These are phyloP conservation scores for Apophysomyces ossiformis DNA, from an alignment of 371 early-diverging fungal species.

Conservation along the genomic window DNA sequence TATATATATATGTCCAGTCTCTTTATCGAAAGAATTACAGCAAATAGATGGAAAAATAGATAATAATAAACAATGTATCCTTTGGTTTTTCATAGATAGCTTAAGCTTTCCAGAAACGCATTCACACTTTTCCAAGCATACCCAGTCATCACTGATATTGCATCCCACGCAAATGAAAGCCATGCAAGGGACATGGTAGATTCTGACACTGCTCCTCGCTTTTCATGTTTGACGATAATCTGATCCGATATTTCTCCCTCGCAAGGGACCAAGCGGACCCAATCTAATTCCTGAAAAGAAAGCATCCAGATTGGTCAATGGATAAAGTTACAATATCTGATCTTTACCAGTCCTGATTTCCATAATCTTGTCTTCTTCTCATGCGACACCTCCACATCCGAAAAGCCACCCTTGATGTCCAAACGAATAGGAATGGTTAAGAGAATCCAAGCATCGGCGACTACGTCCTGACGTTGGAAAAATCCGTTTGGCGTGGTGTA, in stretches of 20 bases:
- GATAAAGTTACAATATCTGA: background rate
- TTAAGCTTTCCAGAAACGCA: background rate
- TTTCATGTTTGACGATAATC: background rate
- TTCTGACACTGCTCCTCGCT: background rate
- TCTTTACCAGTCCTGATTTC: conserved; percentile 29
- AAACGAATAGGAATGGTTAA: conserved; percentile 16
- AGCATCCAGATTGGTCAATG: background rate
- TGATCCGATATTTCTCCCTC: background rate
- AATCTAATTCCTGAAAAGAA: conserved; percentile 23
- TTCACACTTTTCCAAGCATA: background rate
- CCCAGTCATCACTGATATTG: background rate
- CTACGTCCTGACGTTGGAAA: conserved; percentile 16
- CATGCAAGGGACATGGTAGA: background rate
- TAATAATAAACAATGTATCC: too few relatives aligned
- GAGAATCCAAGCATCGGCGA: conserved; percentile 19
- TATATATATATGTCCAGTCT: too few relatives aligned
- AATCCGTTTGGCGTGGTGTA: conserved; percentile 21
- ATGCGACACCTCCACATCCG: conserved; percentile 15
- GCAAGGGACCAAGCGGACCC: conserved; percentile 20
- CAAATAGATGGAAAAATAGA: too few relatives aligned
- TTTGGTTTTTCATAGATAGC: background rate
- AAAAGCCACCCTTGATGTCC: conserved; percentile 13
- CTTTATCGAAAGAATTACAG: too few relatives aligned
- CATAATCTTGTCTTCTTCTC: conserved; percentile 19
- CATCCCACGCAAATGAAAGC: background rate